Conservation (phyloP, 768 basidiomycete genomes). For the Rubroboletus satanas region DNA sequence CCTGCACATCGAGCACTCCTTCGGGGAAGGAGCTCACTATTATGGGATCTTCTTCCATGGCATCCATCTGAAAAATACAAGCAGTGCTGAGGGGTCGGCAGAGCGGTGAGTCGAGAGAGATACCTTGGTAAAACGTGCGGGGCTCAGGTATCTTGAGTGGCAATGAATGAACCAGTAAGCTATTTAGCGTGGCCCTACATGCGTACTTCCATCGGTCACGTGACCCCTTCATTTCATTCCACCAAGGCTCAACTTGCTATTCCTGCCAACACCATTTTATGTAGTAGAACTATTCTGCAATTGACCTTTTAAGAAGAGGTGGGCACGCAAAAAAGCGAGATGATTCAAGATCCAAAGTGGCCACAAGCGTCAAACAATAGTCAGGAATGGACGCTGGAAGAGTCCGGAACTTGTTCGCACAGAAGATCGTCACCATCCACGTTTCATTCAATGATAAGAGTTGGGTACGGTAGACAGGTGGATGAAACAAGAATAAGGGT, state of each 20-base stretch:
- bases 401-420: neutral
- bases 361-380: neutral
- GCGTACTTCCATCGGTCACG: slow-evolving; percentile 14
- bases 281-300: neutral
- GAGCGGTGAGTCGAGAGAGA: neutral
- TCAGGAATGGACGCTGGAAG: neutral
- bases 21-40: slow-evolving; percentile 21
- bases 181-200: neutral
- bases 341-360: neutral
- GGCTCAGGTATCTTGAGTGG: slow-evolving; percentile 25
- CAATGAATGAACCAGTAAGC: slow-evolving; percentile 5
- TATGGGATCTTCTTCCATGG: slow-evolving; percentile 34
- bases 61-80: slow-evolving; percentile 26
- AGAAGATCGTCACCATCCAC: neutral
- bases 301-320: neutral
- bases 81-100: neutral
- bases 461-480: slow-evolving; percentile 7
- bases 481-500: neutral
- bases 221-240: slow-evolving; percentile 5
- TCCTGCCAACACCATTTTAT: neutral
- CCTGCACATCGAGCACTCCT: slow-evolving; percentile 17
- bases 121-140: slow-evolving; percentile 5
- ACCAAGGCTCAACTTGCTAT: too few species aligned
- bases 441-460: neutral
- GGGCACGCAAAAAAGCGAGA: neutral